Evolutionary conservation across 2,329 filamentous ascomycete species (phyloP), one percentile per base, ranked within the genome.

Genomic region (Sporothrix pseudoabietina): DNA sequence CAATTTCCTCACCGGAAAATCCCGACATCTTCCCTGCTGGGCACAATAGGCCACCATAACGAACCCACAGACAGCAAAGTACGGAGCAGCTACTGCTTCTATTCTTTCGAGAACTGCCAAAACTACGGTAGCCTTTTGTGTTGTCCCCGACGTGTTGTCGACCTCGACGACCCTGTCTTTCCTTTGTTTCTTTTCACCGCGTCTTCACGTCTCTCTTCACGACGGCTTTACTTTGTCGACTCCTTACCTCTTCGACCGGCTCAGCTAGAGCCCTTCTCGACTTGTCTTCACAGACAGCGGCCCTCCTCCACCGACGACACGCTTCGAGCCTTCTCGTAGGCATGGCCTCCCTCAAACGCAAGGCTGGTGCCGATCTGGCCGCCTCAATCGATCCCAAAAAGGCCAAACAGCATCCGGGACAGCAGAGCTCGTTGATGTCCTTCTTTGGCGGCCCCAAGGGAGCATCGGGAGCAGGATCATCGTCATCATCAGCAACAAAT

Each of bases 391-490:
- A 91, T 59, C 79, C 85, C 63, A 94, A 94, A 81, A 94, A 94
- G 80, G 80, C 89, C 74, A 94, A 96, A 79, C 89, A 68, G 49
- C 22, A 61, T 39, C 61, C 39, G 61, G 39, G 59, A 5, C 72
- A 71, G 86, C 75, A 94, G 87, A 89, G 86, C 75, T 94, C 87
- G 83, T 97, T 99, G 79, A 94, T 91, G 39, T 92, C 94, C 19
- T 98, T 98, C 86, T 98, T 99, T 79, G 88, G 49, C 89, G 16
- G 85, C 88, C 22, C 90, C 94, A 6, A 92, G 41, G 30, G 55
- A 22, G 55, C 49, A 14, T 10, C 35, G 14, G 35, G 44, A 16
- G 14, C 71, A 6, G 12, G 41, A 10, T 7, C 65, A 3, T 19
- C 52, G 12, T 7, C 65, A 16, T 26, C 52, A 1, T 14, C 61